Base-by-base conservation (phyloP, 2,329 filamentous ascomycete genomes). In the Cephalotrichum gorgonifer region DNA sequence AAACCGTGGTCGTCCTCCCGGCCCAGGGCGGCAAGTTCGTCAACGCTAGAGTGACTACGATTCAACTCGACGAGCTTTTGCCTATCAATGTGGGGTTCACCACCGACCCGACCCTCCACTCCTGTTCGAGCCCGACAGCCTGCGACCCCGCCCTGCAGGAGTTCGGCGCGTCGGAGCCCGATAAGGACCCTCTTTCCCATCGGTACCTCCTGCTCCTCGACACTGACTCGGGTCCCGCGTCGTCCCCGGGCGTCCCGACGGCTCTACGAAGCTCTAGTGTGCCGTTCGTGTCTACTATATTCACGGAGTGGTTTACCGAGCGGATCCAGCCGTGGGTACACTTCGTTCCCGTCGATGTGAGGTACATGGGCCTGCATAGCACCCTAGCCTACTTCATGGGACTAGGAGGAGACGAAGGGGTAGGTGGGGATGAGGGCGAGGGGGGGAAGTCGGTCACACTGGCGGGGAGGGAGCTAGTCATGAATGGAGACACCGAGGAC, bases 291-390 rank as follows among this genome's bases (percentile, higher is more conserved):
- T 78, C 79, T 2, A 81, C 81, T 0, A 70, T 91, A 6, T 91
- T 90, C 63, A 76, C 80, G 23, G 81, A 88, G 59, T 94, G 88
- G 88, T 87, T 83, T 63, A 84, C 86, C 51, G 80, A 83, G 45
- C 78, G 88, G 6, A 65, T 93, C 15, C 76, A 74, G 51, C 78
- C 87, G 0, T 94, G 87, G 87, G 68, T 83, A 42, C 87, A 94
- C 61, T 93, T 88, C 57, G 82, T 91, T 2, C 88, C 88, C 8
- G 66, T 90, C 15, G 87, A 93, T 60, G 55, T 84, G 2, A 75
- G 87, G 3, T 79, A 86, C 20, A 85, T 89, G 52, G 85, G 78
- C 1, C 66, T 93, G 38, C 88, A 86, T 69, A 81, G 79, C 53
- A 87, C 83, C 0, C 64, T 90, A 48, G 77, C 83, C 0, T 93